Conservation (phyloP, 2,329 filamentous ascomycete species). For the Spiromastix sp. region DNA sequence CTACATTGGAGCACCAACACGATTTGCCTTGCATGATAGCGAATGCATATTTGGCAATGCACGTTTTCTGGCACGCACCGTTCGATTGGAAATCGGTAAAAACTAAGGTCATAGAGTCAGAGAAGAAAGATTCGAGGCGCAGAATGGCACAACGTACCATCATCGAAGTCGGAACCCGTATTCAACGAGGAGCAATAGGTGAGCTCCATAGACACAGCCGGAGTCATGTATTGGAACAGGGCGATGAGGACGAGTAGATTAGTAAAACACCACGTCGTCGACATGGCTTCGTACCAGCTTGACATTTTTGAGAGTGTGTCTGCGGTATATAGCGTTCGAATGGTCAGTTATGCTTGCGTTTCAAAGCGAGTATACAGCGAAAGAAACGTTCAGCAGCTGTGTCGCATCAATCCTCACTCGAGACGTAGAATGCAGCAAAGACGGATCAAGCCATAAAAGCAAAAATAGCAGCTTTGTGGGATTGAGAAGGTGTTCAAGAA, state of each 20-base stretch:
- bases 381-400: too few species aligned
- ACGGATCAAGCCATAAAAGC: too few species aligned
- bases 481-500: too few species aligned
- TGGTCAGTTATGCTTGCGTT: too few species aligned
- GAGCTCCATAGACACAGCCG: constrained; percentile 17
- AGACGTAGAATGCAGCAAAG: too few species aligned
- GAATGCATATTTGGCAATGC: constrained; percentile 33
- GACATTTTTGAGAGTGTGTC: too few species aligned
- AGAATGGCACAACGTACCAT: constrained; percentile 22
- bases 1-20: constrained; percentile 41
- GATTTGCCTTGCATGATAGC: constrained; percentile 35
- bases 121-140: neutral
- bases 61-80: constrained; percentile 31
- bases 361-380: too few species aligned
- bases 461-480: too few species aligned
- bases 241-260: constrained; percentile 10
- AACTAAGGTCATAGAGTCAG: constrained; percentile 20
- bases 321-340: too few species aligned
- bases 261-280: too few species aligned
- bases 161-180: constrained; percentile 29
- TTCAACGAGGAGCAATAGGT: constrained; percentile 35
- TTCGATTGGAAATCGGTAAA: constrained; percentile 34
- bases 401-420: too few species aligned
- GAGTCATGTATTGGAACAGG: constrained; percentile 18
- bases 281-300: too few species aligned